These are phyloP conservation scores for Hyphodiscus sp. DNA, from an alignment of 2,329 filamentous ascomycete genomes.

Conservation along the genomic window DNA sequence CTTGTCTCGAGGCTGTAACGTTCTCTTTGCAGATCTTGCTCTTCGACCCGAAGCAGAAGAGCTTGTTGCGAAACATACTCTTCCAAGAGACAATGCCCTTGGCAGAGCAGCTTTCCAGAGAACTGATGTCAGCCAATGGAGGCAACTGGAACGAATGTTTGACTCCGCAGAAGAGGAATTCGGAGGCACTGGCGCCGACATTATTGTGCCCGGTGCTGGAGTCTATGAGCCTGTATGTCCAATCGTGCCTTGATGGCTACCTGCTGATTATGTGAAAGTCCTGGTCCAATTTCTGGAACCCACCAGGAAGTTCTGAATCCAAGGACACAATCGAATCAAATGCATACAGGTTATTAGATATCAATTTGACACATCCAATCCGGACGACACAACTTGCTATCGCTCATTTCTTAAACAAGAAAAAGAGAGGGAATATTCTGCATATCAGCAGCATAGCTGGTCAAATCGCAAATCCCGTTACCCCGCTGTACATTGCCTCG, in stretches of 20 bases:
- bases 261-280: conserved; percentile 3
- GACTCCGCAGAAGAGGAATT: conserved; percentile 31
- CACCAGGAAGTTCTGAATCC: conserved; percentile 28
- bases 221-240: conserved; percentile 41
- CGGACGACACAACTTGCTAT: conserved; percentile 44
- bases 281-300: conserved; percentile 39
- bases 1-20: conserved; percentile 35
- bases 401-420: conserved; percentile 33
- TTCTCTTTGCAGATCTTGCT: conserved; percentile 37
- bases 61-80: conserved; percentile 22
- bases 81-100: not conserved
- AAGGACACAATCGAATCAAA: conserved; percentile 22
- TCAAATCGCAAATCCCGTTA: conserved; percentile 32
- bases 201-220: conserved; percentile 41
- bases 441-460: conserved; percentile 43
- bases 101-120: conserved; percentile 34
- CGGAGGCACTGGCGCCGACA: conserved; percentile 15
- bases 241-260: not conserved
- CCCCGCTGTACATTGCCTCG: conserved; percentile 38
- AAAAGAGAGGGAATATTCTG: conserved; percentile 23
- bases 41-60: conserved; percentile 32
- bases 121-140: conserved; percentile 40
- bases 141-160: conserved; percentile 32
- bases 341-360: conserved; percentile 38
- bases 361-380: conserved; percentile 46